These are phyloP conservation scores for Capillidium heterosporum DNA, from an alignment of 371 early-diverging fungal species.

Conservation along the genomic window DNA sequence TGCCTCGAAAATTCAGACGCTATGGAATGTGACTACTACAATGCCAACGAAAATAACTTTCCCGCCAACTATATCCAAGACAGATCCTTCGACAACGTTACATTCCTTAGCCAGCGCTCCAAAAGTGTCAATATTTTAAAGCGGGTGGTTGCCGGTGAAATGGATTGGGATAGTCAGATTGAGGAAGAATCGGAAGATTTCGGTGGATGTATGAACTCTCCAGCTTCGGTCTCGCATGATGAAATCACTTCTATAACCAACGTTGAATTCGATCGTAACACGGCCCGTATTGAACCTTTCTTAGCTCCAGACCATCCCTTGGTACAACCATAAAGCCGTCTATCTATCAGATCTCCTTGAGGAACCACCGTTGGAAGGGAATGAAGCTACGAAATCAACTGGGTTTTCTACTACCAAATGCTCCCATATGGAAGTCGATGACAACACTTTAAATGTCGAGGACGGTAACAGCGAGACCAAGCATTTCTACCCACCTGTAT, in stretches of 20 bases:
- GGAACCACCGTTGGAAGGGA: neutral
- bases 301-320: neutral
- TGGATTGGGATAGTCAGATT: neutral
- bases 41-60: neutral
- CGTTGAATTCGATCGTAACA: neutral
- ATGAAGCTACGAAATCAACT: neutral
- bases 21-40: neutral
- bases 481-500: neutral
- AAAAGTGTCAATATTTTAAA: neutral
- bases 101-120: too few species aligned
- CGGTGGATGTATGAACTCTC: neutral
- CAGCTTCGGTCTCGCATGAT: neutral
- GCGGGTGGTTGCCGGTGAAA: neutral
- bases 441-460: neutral
- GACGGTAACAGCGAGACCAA: neutral
- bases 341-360: neutral
- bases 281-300: neutral
- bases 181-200: neutral
- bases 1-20: neutral
- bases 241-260: too few species aligned
- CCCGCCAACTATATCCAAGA: neutral
- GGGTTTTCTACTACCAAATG: neutral
- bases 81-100: neutral
- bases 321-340: neutral
- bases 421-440: neutral